phyloP scores from a whole-genome alignment of 2,329 filamentous ascomycete genomes.

The Calonectria honghensis region DNA sequence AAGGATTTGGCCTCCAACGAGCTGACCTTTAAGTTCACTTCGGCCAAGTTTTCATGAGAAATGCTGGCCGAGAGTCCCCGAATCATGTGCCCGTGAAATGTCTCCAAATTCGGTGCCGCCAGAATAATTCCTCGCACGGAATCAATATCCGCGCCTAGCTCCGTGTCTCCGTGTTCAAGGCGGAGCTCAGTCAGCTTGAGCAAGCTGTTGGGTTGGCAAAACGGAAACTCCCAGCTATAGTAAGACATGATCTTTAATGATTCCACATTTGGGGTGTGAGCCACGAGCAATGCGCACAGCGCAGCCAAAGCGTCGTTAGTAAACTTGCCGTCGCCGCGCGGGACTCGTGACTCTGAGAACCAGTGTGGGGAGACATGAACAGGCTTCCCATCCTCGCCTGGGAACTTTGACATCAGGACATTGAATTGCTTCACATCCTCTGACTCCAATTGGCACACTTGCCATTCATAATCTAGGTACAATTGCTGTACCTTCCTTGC shows the following conservation, averaged over 20 bases:
- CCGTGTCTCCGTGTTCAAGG: conserved; percentile 15
- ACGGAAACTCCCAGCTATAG: conserved; percentile 28
- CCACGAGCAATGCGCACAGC: conserved; percentile 10
- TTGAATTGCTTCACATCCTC: conserved; percentile 16
- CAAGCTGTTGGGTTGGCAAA: conserved; percentile 10
- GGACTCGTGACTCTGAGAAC: background rate
- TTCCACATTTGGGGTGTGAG: conserved; percentile 24
- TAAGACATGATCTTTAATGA: background rate
- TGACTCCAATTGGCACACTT: background rate
- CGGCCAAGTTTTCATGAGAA: conserved; percentile 3
- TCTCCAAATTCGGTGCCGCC: conserved; percentile 20
- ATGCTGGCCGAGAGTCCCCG: background rate
- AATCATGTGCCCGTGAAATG: conserved; percentile 11
- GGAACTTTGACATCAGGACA: conserved; percentile 5
- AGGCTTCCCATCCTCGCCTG: background rate
- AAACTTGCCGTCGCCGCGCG: background rate
- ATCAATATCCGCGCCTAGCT: background rate
- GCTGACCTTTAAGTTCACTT: conserved; percentile 13
- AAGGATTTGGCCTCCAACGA: background rate
- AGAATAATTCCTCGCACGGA: background rate
- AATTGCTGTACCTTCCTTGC: background rate
- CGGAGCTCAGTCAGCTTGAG: background rate
- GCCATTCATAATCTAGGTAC: background rate
- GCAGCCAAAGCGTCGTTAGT: background rate
- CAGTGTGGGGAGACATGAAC: conserved; percentile 16